These are phyloP conservation scores for Raffaelea albimanens DNA, from an alignment of 2,329 filamentous ascomycete genomes.

Conservation along the genomic window DNA sequence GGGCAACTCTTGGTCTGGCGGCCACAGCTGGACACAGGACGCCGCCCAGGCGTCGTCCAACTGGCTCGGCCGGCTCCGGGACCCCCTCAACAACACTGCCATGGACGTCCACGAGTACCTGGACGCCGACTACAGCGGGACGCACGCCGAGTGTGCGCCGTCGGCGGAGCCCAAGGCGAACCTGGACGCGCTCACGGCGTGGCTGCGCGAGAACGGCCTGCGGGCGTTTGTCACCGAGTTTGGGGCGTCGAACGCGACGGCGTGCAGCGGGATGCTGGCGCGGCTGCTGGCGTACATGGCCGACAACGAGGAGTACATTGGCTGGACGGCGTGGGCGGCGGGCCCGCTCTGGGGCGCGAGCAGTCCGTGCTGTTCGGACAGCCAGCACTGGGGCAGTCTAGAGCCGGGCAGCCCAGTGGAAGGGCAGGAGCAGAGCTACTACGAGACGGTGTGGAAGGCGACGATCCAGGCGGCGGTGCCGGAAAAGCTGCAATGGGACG, in stretches of 20 bases:
- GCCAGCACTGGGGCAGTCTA: slow-evolving; percentile 29
- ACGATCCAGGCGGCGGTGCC: slow-evolving; percentile 28
- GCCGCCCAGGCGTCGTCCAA: slow-evolving; percentile 26
- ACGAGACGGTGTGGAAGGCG: slow-evolving; percentile 35
- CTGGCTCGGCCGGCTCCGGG: slow-evolving; percentile 30
- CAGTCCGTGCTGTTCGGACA: slow-evolving; percentile 29
- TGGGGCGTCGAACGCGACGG: slow-evolving; percentile 33
- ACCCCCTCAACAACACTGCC: slow-evolving; percentile 36
- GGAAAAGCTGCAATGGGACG: slow-evolving; percentile 8
- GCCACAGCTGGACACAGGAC: slow-evolving; percentile 34
- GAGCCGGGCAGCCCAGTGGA: slow-evolving; percentile 34
- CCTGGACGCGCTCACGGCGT: slow-evolving; percentile 31
- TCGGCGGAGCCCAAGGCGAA: slow-evolving; percentile 26
- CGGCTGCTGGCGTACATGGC: slow-evolving; percentile 36
- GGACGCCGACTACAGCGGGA: slow-evolving; percentile 37
- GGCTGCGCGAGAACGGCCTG: slow-evolving; percentile 32
- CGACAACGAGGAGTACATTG: slow-evolving; percentile 35
- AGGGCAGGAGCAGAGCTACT: slow-evolving; percentile 32
- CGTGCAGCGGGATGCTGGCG: slow-evolving; percentile 28
- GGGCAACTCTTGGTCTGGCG: slow-evolving; percentile 39
- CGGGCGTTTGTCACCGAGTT: slow-evolving; percentile 42
- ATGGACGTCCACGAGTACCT: slow-evolving; percentile 43
- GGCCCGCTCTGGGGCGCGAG: slow-evolving; percentile 36
- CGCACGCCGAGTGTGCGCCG: slow-evolving; percentile 31
- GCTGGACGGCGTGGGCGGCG: slow-evolving; percentile 41